A percentile compares a stretch with the other conserved stretches of the same genome.
Conservation (phyloP, 179 eudicot genomes). For the Nepenthes alata region DNA sequence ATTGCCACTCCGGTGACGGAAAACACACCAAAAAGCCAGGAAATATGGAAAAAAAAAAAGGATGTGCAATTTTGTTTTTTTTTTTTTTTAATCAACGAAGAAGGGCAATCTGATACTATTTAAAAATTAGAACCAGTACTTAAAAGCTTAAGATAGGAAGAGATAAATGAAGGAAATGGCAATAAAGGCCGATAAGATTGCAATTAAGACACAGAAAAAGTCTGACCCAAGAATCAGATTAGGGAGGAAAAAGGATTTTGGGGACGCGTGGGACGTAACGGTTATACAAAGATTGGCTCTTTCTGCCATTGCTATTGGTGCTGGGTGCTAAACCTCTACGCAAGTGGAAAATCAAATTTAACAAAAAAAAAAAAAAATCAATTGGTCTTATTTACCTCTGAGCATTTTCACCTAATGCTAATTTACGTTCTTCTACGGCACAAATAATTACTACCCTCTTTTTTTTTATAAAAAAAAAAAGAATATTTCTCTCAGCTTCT, state of each 20-base stretch:
- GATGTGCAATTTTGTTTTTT: not conserved
- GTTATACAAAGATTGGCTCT: conserved; percentile 11
- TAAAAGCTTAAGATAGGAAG: not conserved
- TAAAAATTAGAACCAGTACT: not conserved
- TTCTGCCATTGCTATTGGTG: not conserved
- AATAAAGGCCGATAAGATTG: not conserved
- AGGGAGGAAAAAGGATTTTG: conserved; percentile 2
- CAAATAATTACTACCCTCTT: no score
- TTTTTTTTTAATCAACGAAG: not conserved
- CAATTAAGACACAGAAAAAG: not conserved
- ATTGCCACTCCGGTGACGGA: conserved; percentile 9
- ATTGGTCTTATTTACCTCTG: not conserved
- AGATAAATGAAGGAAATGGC: not conserved
- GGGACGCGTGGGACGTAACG: conserved; percentile 12
- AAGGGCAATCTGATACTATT: no score
- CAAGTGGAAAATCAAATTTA: not conserved
- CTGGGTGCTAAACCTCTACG: no score
- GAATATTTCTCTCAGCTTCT: no score
- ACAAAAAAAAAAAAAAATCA: not conserved
- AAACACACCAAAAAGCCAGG: conserved; percentile 2
- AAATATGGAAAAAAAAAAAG: not conserved
- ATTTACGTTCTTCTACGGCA: no score
- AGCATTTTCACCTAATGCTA: no score
- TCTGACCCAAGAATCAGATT: not conserved
- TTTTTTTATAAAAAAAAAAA: no score